Percentiles rank a stretch among this genome's conserved stretches.
phyloP scores from a whole-genome alignment of 1,139 yeast genomes.

The Candida pseudoviswanathii region DNA sequence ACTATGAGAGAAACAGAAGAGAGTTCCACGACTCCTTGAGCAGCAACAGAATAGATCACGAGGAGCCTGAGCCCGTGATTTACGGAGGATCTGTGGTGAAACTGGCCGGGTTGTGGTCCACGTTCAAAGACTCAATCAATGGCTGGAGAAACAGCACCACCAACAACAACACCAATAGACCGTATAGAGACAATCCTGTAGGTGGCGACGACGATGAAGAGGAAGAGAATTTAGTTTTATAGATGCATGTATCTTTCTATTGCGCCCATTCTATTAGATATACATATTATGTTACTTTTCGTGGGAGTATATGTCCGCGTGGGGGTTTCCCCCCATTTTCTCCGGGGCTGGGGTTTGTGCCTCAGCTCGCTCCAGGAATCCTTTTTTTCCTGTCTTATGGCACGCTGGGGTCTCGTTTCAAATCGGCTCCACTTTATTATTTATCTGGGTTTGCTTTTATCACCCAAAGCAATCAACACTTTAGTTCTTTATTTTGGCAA shows the following conservation, averaged over 20 bases:
- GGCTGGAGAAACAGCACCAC: conserved; percentile 11
- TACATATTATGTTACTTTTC: not conserved
- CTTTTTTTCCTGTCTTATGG: not conserved
- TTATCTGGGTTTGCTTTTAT: not conserved
- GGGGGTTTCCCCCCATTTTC: not conserved
- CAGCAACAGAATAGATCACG: conserved; percentile 18
- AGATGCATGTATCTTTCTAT: conserved; percentile 3
- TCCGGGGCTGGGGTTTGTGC: not conserved
- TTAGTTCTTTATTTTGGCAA: too few species aligned
- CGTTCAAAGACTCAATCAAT: conserved; percentile 25
- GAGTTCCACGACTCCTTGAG: conserved; percentile 26
- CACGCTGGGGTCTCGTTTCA: not conserved
- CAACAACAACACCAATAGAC: conserved; percentile 1
- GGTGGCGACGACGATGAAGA: conserved; percentile 28
- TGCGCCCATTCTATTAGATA: not conserved
- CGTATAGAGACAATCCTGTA: conserved; percentile 24
- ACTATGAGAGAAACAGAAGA: conserved; percentile 34
- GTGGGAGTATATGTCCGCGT: not conserved
- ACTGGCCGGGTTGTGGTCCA: conserved; percentile 20
- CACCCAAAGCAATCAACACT: too few species aligned
- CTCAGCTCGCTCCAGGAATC: not conserved
- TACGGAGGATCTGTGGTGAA: conserved; percentile 11
- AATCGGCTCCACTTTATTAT: not conserved
- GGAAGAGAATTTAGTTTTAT: conserved; percentile 17
- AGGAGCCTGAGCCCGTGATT: conserved; percentile 8